Percentiles rank a stretch among this genome's conserved stretches.
These are phyloP conservation scores for Tolypocladium inflatum DNA, from an alignment of 2,329 filamentous ascomycete species.

Conservation along the genomic window DNA sequence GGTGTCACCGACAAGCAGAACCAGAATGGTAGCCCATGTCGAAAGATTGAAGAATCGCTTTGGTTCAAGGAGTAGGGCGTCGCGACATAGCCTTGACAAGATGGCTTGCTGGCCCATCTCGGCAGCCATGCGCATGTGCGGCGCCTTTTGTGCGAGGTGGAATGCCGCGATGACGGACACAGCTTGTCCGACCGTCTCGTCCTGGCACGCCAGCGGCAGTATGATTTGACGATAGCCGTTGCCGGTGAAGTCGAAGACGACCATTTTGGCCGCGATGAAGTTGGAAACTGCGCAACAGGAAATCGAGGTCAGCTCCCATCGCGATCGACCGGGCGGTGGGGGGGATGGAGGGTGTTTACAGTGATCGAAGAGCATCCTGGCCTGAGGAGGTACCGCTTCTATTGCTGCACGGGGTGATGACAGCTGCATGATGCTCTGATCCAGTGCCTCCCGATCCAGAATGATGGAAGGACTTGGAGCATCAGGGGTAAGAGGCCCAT, in stretches of 20 bases:
- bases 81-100: constrained; percentile 21
- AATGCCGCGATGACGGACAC: constrained; percentile 29
- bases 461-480: no score
- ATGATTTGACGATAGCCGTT: constrained; percentile 30
- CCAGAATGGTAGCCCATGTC: constrained; percentile 25
- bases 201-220: constrained; percentile 27
- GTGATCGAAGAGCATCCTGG: constrained; percentile 24
- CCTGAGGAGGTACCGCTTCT: constrained; percentile 14
- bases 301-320: neutral
- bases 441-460: no score
- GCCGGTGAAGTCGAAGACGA: constrained; percentile 22
- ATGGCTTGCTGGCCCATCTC: constrained; percentile 24
- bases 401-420: constrained; percentile 12
- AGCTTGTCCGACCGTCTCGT: constrained; percentile 22
- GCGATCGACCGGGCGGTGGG: no score
- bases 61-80: constrained; percentile 16
- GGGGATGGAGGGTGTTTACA: constrained; percentile 11
- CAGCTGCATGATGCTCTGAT: neutral
- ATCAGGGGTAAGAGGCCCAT: no score
- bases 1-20: constrained; percentile 29
- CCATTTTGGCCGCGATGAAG: constrained; percentile 27
- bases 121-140: constrained; percentile 18
- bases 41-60: constrained; percentile 24
- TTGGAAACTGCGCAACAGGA: constrained; percentile 17
- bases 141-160: constrained; percentile 22